A percentile compares a stretch with the other conserved stretches of the same genome.
Conservation (phyloP, 1,284 basidiomycete species). For the Retiboletus fuscus region DNA sequence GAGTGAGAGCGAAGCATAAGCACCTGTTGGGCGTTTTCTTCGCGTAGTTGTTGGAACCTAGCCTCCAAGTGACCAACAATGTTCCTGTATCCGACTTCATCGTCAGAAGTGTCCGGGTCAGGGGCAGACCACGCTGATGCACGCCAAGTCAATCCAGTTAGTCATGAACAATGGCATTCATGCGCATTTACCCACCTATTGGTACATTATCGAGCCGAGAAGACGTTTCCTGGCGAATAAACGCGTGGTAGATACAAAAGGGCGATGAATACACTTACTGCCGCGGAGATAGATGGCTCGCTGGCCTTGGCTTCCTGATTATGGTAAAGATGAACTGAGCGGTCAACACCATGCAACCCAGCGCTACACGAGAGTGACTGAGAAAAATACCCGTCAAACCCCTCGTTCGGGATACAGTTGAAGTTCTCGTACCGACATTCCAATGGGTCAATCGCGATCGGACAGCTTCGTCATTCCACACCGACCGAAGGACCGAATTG, state of each 20-base stretch:
- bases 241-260: neutral
- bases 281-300: constrained; percentile 14
- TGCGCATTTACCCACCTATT: constrained; percentile 45
- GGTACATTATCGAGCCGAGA: constrained; percentile 24
- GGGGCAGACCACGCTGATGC: no score
- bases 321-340: constrained; percentile 19
- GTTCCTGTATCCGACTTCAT: neutral
- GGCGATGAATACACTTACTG: constrained; percentile 22
- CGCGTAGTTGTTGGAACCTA: constrained; percentile 15
- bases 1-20: neutral
- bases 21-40: constrained; percentile 34
- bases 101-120: constrained; percentile 5
- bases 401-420: constrained; percentile 9
- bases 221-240: constrained; percentile 27
- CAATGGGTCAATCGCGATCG: no score
- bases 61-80: constrained; percentile 13
- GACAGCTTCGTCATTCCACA: no score
- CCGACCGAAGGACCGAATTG: no score
- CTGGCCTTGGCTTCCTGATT: constrained; percentile 14
- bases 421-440: no score
- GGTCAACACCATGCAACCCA: constrained; percentile 30
- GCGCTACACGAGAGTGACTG: constrained; percentile 26
- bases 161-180: neutral
- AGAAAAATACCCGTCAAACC: constrained; percentile 25
- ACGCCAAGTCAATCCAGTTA: no score